Evolutionary conservation across 1,284 basidiomycete species (phyloP).

Genomic region (Pseudozyma flocculosa): DNA sequence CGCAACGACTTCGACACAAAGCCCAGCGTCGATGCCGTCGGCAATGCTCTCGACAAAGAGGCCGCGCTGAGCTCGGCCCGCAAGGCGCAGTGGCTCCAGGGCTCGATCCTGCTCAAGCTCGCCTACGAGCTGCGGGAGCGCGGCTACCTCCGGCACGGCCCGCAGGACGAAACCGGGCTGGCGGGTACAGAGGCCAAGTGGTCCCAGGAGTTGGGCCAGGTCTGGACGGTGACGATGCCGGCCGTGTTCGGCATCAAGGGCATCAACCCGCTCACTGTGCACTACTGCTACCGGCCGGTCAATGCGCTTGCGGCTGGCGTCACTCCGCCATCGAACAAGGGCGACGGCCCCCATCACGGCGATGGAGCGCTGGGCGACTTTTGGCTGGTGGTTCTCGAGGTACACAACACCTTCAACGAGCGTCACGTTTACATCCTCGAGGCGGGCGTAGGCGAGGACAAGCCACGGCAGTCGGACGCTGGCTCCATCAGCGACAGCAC

Average conservation of each 20-base stretch:
- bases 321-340: background rate
- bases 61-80: too few relatives aligned
- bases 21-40: too few relatives aligned
- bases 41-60: too few relatives aligned
- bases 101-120: conserved; percentile 39
- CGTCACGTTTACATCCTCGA: conserved; percentile 66
- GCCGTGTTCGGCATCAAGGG: conserved; percentile 70
- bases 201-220: conserved; percentile 22
- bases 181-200: conserved; percentile 3
- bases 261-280: conserved; percentile 74
- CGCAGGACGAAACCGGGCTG: conserved; percentile 25
- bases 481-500: too few relatives aligned
- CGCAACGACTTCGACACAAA: conserved; percentile 10
- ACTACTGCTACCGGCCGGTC: conserved; percentile 66
- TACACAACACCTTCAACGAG: conserved; percentile 78
- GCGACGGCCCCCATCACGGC: too few relatives aligned
- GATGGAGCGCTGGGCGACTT: conserved; percentile 18
- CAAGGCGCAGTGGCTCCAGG: conserved; percentile 20
- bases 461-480: too few relatives aligned
- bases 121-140: conserved; percentile 38
- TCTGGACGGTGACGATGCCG: conserved; percentile 66
- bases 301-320: background rate
- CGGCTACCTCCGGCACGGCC: conserved; percentile 17
- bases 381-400: conserved; percentile 68
- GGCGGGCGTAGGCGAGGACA: conserved; percentile 62